phyloP scores from a whole-genome alignment of 225 moss, liverwort and hornwort genomes.

The Asterella californica region DNA sequence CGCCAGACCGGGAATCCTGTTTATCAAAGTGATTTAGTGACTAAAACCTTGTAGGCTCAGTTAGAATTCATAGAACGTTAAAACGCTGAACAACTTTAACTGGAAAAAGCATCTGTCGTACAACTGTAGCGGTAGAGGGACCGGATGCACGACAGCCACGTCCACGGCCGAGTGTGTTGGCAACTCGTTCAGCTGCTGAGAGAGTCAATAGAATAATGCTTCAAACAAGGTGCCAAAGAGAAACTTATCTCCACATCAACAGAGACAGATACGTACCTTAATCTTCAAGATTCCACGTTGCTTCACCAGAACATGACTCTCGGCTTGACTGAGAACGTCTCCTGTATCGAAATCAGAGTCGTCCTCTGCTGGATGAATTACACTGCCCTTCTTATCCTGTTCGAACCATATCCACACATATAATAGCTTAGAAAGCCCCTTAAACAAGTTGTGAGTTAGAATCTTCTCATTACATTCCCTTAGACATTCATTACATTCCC shows the following conservation, averaged over 20 bases:
- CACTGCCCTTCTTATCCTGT: conserved; percentile 44
- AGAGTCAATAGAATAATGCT: not conserved
- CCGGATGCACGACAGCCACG: too few relatives aligned
- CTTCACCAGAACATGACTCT: conserved; percentile 21
- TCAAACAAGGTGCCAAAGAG: not conserved
- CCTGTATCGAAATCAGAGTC: conserved; percentile 26
- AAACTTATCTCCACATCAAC: not conserved
- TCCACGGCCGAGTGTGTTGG: too few relatives aligned
- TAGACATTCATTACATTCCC: too few relatives aligned
- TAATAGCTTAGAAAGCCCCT: not conserved
- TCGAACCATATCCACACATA: not conserved
- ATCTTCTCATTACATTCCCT: not conserved
- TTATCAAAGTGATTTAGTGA: not conserved
- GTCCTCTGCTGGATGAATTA: conserved; percentile 40
- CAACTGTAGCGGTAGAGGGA: not conserved
- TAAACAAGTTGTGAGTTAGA: not conserved
- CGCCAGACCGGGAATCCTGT: conserved; percentile 33
- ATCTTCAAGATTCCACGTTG: conserved; percentile 25
- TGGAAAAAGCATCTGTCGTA: not conserved
- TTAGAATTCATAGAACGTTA: not conserved
- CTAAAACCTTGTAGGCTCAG: not conserved
- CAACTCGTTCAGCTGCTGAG: not conserved
- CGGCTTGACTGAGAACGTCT: conserved; percentile 13
- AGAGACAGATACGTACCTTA: conserved; percentile 24
- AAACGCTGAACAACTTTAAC: not conserved